phyloP scores from a whole-genome alignment of 345 rosid genomes.

The Syzygium jambos region DNA sequence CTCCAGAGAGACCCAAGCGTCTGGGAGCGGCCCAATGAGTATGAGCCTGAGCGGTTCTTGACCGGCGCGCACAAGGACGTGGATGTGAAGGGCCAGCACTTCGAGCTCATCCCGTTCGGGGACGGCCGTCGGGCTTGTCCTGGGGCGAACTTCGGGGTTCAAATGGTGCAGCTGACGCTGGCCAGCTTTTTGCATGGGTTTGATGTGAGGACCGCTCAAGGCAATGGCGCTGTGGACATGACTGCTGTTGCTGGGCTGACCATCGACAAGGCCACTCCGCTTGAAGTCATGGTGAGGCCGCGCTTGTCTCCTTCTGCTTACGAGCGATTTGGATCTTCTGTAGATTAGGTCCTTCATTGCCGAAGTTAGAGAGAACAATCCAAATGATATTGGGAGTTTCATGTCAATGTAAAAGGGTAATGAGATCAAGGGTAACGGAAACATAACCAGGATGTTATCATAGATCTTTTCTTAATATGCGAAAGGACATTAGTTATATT shows the following conservation, averaged over 20 bases:
- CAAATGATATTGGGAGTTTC: not conserved
- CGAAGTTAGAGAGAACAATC: not conserved
- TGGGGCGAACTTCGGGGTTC: conserved; percentile 4
- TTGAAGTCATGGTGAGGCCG: conserved; percentile 3
- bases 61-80: not conserved
- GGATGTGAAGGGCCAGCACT: conserved; percentile 12
- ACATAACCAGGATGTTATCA: too few relatives aligned
- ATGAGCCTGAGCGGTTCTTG: conserved; percentile 15
- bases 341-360: not conserved
- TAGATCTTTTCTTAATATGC: too few relatives aligned
- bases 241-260: not conserved
- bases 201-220: conserved; percentile 1
- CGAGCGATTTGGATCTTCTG: not conserved
- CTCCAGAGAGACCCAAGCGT: conserved; percentile 5
- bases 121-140: conserved; percentile 14
- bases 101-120: conserved; percentile 13
- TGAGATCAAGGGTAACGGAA: not conserved
- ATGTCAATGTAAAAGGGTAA: not conserved
- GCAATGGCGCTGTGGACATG: conserved; percentile 7
- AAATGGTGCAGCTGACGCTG: not conserved
- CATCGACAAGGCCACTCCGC: conserved; percentile 1
- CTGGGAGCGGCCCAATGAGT: conserved; percentile 13
- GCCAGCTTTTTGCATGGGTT: conserved; percentile 5
- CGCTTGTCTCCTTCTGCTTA: conserved; percentile 1
- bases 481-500: too few relatives aligned